Evolutionary conservation across 257 asterid genomes (phyloP).

Genomic region (Cynanchum wilfordii): DNA sequence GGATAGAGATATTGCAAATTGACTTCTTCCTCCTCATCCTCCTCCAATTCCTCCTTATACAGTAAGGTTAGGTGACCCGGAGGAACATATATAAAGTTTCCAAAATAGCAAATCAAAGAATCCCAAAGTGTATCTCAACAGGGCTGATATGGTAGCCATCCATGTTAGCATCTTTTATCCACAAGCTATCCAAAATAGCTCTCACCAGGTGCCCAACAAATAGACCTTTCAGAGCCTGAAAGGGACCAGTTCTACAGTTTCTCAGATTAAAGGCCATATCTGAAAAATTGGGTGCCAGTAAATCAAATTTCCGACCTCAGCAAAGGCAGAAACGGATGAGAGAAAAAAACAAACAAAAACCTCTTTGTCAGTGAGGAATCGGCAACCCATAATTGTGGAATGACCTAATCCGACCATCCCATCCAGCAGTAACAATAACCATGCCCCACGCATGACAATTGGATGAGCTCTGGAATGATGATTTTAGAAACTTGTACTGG

Average conservation of each 20-base stretch:
- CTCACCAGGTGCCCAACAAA: constrained; percentile 4
- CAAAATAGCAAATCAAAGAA: constrained; percentile 14
- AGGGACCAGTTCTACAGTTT: constrained; percentile 12
- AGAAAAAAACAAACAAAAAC: neutral
- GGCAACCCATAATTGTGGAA: constrained; percentile 91
- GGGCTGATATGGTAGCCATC: constrained; percentile 19
- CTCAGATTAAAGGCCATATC: neutral
- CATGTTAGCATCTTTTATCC: neutral
- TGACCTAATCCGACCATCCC: constrained; percentile 83
- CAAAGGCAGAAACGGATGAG: neutral
- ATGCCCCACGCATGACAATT: constrained; percentile 75
- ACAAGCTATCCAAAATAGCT: neutral
- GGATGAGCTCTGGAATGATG: constrained; percentile 59
- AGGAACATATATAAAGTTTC: constrained; percentile 1
- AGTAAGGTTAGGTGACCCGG: constrained; percentile 8
- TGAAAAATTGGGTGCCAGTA: neutral
- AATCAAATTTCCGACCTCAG: neutral
- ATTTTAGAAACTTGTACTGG: constrained; percentile 61
- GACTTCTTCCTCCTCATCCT: constrained; percentile 12
- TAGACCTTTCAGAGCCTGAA: neutral
- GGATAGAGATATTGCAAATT: constrained; percentile 20
- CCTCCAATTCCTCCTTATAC: neutral
- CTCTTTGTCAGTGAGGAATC: constrained; percentile 38
- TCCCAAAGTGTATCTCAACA: constrained; percentile 3
- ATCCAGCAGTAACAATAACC: constrained; percentile 81